Evolutionary conservation across 179 eudicot species (phyloP).

Genomic region (Spergularia azorica): DNA sequence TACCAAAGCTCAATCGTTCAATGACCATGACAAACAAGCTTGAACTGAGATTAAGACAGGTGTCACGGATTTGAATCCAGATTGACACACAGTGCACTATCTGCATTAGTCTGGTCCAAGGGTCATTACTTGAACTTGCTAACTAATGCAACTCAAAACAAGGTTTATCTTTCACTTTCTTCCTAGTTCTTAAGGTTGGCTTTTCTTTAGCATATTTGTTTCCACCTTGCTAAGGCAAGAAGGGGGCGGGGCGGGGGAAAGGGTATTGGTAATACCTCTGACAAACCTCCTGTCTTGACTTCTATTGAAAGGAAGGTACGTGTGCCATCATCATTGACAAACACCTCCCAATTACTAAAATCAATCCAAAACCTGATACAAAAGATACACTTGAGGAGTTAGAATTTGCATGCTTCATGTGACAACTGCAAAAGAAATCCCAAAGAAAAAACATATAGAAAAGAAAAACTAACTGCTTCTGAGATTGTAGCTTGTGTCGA

Average conservation of each 20-base stretch:
- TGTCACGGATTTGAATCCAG: neutral
- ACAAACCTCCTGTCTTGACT: constrained; percentile 59
- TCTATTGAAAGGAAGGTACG: constrained; percentile 75
- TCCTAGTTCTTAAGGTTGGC: neutral
- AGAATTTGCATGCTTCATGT: neutral
- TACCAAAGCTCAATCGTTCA: too few relatives aligned
- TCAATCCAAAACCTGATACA: constrained; percentile 66
- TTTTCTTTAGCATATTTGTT: neutral
- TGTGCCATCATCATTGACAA: constrained; percentile 74
- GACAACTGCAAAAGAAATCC: neutral
- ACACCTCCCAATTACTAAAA: constrained; percentile 75
- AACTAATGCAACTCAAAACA: neutral
- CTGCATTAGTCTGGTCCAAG: neutral
- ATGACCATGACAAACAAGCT: too few relatives aligned
- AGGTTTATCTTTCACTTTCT: neutral
- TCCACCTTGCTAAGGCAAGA: neutral
- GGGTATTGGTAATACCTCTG: constrained; percentile 48
- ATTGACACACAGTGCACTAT: neutral
- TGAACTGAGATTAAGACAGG: too few relatives aligned
- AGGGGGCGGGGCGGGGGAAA: neutral
- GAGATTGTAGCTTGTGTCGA: constrained; percentile 73
- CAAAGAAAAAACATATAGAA: constrained; percentile 1
- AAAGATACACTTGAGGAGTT: neutral
- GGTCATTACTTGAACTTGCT: neutral
- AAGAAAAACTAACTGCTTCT: constrained; percentile 48